phyloP scores from a whole-genome alignment of 2,329 filamentous ascomycete species.

The Ophiostoma piceae region DNA sequence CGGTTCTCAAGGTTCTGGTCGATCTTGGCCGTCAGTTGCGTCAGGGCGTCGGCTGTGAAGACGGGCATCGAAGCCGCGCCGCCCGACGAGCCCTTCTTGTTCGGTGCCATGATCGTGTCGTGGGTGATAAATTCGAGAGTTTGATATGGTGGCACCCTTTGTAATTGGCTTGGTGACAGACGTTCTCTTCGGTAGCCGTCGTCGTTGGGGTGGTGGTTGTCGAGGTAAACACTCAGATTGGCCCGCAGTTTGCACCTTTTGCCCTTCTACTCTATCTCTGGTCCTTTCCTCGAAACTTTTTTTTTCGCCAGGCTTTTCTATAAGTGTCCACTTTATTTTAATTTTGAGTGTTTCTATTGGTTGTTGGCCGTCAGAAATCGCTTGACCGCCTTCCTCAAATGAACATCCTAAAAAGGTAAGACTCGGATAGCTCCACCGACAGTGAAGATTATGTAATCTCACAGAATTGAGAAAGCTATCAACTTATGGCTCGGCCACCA shows the following conservation, averaged over 20 bases:
- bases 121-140: background rate
- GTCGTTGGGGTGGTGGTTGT: constrained; percentile 8
- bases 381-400: constrained; percentile 26
- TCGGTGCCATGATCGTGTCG: constrained; percentile 27
- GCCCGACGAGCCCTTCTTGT: constrained; percentile 25
- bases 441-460: background rate
- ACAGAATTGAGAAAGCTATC: constrained; percentile 2
- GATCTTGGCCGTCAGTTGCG: constrained; percentile 52
- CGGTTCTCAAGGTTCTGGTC: constrained; percentile 46
- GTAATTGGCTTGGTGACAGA: background rate
- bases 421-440: background rate
- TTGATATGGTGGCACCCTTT: background rate
- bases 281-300: constrained; percentile 20
- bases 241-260: constrained; percentile 8
- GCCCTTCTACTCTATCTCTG: background rate
- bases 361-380: constrained; percentile 6
- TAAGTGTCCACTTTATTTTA: constrained; percentile 16
- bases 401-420: background rate
- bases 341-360: constrained; percentile 21
- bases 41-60: constrained; percentile 50
- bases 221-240: background rate
- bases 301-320: constrained; percentile 19
- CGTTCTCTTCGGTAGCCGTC: background rate
- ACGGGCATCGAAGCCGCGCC: constrained; percentile 24
- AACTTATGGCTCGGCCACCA: background rate